These are phyloP conservation scores for Tremella yokohamensis DNA, from an alignment of 768 basidiomycete genomes.

Conservation along the genomic window DNA sequence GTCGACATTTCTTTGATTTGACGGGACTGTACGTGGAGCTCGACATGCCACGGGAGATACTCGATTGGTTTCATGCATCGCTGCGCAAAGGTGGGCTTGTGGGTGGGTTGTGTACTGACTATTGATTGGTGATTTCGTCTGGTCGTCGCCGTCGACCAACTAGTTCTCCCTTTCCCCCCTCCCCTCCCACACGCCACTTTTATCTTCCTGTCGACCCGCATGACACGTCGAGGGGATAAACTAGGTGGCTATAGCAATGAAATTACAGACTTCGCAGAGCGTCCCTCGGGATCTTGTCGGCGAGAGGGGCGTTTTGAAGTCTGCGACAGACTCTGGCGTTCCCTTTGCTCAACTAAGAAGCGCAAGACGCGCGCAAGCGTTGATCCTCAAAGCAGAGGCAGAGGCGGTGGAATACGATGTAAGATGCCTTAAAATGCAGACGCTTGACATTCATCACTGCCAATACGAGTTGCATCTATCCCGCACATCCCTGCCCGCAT, in stretches of 20 bases:
- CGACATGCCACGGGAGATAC: neutral
- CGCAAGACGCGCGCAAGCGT: too few relatives aligned
- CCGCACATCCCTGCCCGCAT: too few relatives aligned
- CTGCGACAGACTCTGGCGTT: neutral
- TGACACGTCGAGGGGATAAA: constrained; percentile 40
- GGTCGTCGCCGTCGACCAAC: neutral
- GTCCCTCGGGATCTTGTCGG: neutral
- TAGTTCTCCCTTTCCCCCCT: neutral
- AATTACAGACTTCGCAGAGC: constrained; percentile 3
- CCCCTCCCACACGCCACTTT: constrained; percentile 1
- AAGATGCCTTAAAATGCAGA: too few relatives aligned
- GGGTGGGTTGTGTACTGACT: neutral
- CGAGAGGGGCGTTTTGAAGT: constrained; percentile 3
- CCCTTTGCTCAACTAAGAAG: too few relatives aligned
- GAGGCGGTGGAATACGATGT: too few relatives aligned
- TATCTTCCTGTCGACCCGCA: constrained; percentile 38
- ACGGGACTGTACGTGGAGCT: neutral
- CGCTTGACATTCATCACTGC: too few relatives aligned
- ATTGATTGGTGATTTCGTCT: neutral
- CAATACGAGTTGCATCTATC: too few relatives aligned
- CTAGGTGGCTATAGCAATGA: constrained; percentile 40
- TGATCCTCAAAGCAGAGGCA: too few relatives aligned
- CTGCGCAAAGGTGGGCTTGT: neutral
- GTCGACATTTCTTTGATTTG: constrained; percentile 16
- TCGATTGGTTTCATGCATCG: neutral